These are phyloP conservation scores for Apiotrichum siamense DNA, from an alignment of 1,284 basidiomycete species.

Conservation along the genomic window DNA sequence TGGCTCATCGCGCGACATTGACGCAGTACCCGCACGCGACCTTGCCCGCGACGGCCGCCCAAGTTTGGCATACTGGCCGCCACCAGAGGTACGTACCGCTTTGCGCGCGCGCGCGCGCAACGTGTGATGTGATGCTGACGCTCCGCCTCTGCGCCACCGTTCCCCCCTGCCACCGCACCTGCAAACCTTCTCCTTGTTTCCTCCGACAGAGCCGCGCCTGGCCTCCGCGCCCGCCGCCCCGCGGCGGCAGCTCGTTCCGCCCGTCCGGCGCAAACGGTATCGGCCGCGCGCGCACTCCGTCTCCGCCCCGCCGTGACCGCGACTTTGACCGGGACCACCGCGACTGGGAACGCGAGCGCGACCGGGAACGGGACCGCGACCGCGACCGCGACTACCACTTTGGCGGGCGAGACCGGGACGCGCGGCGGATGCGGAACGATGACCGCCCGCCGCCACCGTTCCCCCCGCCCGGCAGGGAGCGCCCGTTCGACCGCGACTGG, in stretches of 20 bases:
- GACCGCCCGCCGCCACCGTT: constrained; percentile 3
- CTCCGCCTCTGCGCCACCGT: not conserved
- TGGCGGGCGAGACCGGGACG: not conserved
- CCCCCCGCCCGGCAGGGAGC: not conserved
- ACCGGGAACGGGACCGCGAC: constrained; percentile 11
- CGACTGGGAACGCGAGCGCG: constrained; percentile 6
- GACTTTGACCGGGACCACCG: constrained; percentile 7
- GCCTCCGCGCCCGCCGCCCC: not conserved
- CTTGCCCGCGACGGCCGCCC: constrained; percentile 3
- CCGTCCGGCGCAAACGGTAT: constrained; percentile 10
- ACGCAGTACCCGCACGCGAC: constrained; percentile 18
- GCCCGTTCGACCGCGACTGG: constrained; percentile 9
- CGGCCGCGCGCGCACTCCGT: constrained; percentile 11
- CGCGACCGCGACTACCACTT: constrained; percentile 5
- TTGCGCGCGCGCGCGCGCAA: not conserved
- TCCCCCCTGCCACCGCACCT: not conserved
- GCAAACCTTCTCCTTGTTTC: not conserved
- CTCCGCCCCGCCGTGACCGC: constrained; percentile 9
- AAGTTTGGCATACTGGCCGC: constrained; percentile 5
- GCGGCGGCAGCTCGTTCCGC: constrained; percentile 9
- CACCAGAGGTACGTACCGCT: constrained; percentile 6
- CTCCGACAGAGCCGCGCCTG: constrained; percentile 6
- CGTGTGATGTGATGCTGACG: not conserved
- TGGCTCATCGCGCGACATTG: constrained; percentile 16
- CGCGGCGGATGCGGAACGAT: not conserved